Base-by-base conservation (phyloP, 257 asterid species). In the Ilex aquifolium region DNA sequence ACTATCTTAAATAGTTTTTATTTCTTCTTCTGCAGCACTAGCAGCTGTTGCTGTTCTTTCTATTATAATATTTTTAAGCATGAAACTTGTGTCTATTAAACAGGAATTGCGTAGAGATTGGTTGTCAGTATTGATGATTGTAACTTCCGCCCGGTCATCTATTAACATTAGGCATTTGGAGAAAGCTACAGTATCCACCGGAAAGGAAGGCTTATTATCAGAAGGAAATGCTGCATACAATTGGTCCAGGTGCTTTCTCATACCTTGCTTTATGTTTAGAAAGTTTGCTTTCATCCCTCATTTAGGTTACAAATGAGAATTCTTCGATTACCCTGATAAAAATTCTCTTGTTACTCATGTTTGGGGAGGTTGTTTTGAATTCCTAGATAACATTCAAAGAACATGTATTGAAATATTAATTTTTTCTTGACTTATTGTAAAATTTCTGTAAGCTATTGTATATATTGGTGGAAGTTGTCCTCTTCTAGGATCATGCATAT, bases 221-320 rank as follows among this genome's bases (percentile, higher is more conserved):
- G 99, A 93, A 85, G 99, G 99, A 70, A 93, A 90, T 83, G 79
- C 95, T 72, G 92, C 99, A 61, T 86, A 90, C 78, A 90, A 87
- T 82, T 93, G 99, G 99, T 93, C 97, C 71, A 85, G 99, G 99
- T 93, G 66, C 79, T 65, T 61, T 29, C 54, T 60, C 66, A 65
- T 63, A 44, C 69, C 8, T 8, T 4, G 42, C 8, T 36, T 36
- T 36, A 7, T 21, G 27, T 21, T 21, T 21, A 21, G 27, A 21
- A 21, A 21, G 27, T 21, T 21, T 21, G 27, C 27, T 36, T 2
- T 36, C 42, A 36, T 7, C 42, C 42, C 42, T 4, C 8, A 2
- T 4, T 36, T 0, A 36, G 5, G 42, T 2, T 7, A 36, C 8
- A 36, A 36, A 36, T 36, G 42, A 36, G 7, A 36, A 36, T 36